These are phyloP conservation scores for Boletellus emodensis DNA, from an alignment of 768 basidiomycete genomes.

Conservation along the genomic window DNA sequence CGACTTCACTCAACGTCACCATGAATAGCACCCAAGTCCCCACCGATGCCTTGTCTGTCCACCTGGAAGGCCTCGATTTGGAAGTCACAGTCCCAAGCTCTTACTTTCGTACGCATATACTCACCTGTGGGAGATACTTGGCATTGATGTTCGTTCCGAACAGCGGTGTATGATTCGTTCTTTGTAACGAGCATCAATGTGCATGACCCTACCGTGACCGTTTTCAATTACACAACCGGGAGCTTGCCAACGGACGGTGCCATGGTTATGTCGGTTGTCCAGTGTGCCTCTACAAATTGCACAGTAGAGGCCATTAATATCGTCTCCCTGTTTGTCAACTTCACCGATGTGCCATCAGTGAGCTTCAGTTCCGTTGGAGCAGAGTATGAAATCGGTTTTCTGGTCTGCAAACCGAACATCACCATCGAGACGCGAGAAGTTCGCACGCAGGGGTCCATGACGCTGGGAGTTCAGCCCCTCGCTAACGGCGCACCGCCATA, in stretches of 20 bases:
- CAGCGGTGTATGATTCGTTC: conserved; percentile 6
- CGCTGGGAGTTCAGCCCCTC: conserved; percentile 9
- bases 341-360: background rate
- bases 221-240: conserved; percentile 14
- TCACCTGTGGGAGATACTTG: background rate
- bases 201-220: conserved; percentile 11
- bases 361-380: background rate
- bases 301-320: conserved; percentile 8
- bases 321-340: conserved; percentile 7
- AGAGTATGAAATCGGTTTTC: conserved; percentile 19
- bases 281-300: conserved; percentile 2
- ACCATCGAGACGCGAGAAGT: conserved; percentile 22
- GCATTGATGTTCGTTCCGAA: background rate
- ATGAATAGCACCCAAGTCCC: conserved; percentile 12
- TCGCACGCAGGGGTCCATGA: conserved; percentile 12
- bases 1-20: conserved; percentile 12
- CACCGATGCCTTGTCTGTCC: background rate
- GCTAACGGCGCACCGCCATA: background rate
- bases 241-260: conserved; percentile 14
- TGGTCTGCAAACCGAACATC: conserved; percentile 23
- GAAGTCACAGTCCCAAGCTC: conserved; percentile 11
- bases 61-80: conserved; percentile 7
- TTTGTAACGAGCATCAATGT: conserved; percentile 13
- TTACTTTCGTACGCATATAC: conserved; percentile 12
- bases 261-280: conserved; percentile 14